Conservation (phyloP, 2,329 filamentous ascomycete species). For the Phyllosticta citribraziliensis region DNA sequence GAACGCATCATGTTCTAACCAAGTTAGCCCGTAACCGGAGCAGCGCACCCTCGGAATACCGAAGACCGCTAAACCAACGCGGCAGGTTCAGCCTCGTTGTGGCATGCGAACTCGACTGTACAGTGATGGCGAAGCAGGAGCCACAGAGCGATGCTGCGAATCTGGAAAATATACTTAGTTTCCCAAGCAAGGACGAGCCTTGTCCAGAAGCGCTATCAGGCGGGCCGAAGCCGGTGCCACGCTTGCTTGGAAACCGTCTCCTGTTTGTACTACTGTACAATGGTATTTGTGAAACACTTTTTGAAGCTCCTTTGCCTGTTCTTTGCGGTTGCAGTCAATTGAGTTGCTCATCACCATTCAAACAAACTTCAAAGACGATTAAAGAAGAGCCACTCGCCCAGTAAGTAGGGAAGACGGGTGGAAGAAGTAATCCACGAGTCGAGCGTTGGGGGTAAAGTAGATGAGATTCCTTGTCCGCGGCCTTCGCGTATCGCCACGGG, state of each 20-base stretch:
- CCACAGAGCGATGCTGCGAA: background rate
- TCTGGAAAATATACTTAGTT: background rate
- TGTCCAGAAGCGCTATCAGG: background rate
- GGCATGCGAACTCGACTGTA: background rate
- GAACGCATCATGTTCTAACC: background rate
- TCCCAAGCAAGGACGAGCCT: background rate
- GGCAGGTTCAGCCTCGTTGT: background rate
- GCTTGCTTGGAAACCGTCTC: background rate
- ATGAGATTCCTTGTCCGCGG: too few relatives aligned
- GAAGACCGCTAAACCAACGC: background rate
- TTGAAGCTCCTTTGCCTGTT: background rate
- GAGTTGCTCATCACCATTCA: background rate
- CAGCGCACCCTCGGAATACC: background rate
- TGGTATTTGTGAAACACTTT: background rate
- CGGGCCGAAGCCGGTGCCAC: background rate
- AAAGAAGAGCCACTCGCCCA: background rate
- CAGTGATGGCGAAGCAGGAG: background rate
- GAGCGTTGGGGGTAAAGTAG: too few relatives aligned
- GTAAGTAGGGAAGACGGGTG: too few relatives aligned
- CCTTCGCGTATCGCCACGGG: too few relatives aligned
- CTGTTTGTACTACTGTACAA: background rate
- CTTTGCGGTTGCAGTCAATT: background rate
- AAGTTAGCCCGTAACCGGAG: background rate
- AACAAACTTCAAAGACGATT: background rate
- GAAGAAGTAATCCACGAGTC: too few relatives aligned